phyloP scores from a whole-genome alignment of 345 rosid genomes.

The Dipteronia sinensis region DNA sequence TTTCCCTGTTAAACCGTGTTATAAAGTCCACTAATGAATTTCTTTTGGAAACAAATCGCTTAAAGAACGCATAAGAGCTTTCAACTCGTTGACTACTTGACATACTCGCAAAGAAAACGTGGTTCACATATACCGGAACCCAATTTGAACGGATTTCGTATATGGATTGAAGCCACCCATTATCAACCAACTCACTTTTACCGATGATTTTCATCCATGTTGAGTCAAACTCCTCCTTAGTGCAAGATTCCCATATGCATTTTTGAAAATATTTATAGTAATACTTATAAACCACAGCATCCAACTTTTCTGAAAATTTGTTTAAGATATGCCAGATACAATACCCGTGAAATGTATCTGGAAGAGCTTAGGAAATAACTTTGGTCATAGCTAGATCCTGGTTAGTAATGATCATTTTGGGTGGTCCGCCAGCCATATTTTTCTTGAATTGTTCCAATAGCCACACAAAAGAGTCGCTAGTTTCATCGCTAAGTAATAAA shows the following conservation, averaged over 20 bases:
- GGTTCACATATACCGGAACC: not conserved
- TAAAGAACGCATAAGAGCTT: too few relatives aligned
- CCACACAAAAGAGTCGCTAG: too few relatives aligned
- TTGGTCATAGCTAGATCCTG: not conserved
- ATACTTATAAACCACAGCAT: not conserved
- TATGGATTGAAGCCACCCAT: not conserved
- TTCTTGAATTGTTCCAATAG: too few relatives aligned
- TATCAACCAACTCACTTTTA: not conserved
- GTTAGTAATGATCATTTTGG: too few relatives aligned
- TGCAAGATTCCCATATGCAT: not conserved
- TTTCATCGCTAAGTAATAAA: too few relatives aligned
- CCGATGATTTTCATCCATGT: not conserved
- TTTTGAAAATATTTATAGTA: not conserved
- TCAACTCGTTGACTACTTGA: not conserved
- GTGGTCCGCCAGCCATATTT: too few relatives aligned
- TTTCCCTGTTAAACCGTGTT: too few relatives aligned
- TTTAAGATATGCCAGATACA: not conserved
- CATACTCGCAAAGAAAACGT: not conserved
- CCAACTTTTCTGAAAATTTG: not conserved
- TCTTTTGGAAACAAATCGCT: too few relatives aligned
- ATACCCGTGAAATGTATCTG: not conserved
- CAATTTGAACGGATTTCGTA: not conserved
- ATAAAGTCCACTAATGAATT: too few relatives aligned
- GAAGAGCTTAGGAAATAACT: not conserved
- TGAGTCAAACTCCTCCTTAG: not conserved